Evolutionary conservation across 345 rosid species (phyloP), one percentile per base, ranked within the genome.

Genomic region (Clarkia xantiana): DNA sequence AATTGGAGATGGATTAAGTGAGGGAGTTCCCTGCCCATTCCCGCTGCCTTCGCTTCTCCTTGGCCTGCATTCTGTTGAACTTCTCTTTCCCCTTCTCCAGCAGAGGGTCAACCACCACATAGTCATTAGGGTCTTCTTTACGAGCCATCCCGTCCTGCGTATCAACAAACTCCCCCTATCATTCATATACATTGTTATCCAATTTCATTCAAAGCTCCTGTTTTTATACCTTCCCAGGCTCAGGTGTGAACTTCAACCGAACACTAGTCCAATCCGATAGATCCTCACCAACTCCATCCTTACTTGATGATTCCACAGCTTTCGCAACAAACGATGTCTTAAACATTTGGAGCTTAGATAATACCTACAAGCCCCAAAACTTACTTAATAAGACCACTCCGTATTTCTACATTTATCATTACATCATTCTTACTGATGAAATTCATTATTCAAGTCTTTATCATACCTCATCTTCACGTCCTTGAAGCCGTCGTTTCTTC

Each of bases 1-100:
- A 29, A 29, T 5, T 29, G 6, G 8, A 7, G 36, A 19, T 25
- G 40, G 47, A 20, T 83, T 76, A 91, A 34, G 81, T 79, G 59
- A 91, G 96, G 64, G 96, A 84, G 55, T 68, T 77, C 36, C 99
- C 90, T 42, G 96, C 94, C 96, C 96, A 87, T 75, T 91, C 99
- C 17, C 91, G 72, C 36, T 76, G 87, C 52, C 61, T 59, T 52
- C 81, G 73, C 66, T 87, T 91, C 61, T 82, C 90, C 69, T 84
- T 84, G 54, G 99, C 95, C 70, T 69, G 84, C 84, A 87, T 87
- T 63, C 63, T 67, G 66, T 91, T 91, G 68, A 91, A 91, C 61
- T 91, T 91, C 60, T 84, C 99, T 66, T 82, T 91, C 52, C 99
- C 96, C 59, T 91, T 91, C 73, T 87, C 90, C 65, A 91, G 61